Evolutionary conservation across 2,329 filamentous ascomycete species (phyloP).

Genomic region (Fusarium robinianum): DNA sequence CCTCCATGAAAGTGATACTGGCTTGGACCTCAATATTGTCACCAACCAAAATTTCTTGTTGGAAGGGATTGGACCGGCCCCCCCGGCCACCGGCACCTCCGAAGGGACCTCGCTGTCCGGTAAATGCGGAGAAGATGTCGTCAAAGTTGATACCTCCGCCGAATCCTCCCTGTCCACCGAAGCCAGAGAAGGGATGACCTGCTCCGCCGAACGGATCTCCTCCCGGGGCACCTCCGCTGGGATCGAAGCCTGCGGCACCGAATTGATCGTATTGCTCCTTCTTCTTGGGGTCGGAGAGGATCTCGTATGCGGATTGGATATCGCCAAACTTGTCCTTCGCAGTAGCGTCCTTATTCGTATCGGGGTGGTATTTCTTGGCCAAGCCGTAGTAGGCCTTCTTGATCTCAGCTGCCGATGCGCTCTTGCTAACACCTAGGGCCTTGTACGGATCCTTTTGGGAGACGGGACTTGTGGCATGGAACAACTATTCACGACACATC

Average conservation of each 20-base stretch:
- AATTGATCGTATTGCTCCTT: constrained; percentile 90
- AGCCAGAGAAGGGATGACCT: constrained; percentile 66
- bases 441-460: constrained; percentile 81
- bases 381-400: constrained; percentile 98
- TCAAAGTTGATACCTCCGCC: constrained; percentile 91
- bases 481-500: constrained; percentile 49
- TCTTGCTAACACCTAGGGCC: constrained; percentile 81
- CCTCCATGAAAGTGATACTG: constrained; percentile 93
- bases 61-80: constrained; percentile 67
- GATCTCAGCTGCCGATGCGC: constrained; percentile 82
- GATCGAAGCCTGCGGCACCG: constrained; percentile 85
- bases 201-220: constrained; percentile 66
- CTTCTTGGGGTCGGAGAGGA: constrained; percentile 91
- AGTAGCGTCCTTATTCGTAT: constrained; percentile 93
- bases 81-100: constrained; percentile 55
- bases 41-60: constrained; percentile 81
- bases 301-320: constrained; percentile 90
- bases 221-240: constrained; percentile 63
- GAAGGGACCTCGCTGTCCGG: constrained; percentile 60
- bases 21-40: constrained; percentile 95
- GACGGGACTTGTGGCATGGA: constrained; percentile 62
- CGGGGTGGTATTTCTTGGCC: constrained; percentile 96
- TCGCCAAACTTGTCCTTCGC: constrained; percentile 96
- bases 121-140: constrained; percentile 89
- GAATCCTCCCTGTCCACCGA: constrained; percentile 66